A percentile compares a stretch with the other conserved stretches of the same genome.
Conservation (phyloP, 2,329 filamentous ascomycete genomes). For the Kalmusia sp. region DNA sequence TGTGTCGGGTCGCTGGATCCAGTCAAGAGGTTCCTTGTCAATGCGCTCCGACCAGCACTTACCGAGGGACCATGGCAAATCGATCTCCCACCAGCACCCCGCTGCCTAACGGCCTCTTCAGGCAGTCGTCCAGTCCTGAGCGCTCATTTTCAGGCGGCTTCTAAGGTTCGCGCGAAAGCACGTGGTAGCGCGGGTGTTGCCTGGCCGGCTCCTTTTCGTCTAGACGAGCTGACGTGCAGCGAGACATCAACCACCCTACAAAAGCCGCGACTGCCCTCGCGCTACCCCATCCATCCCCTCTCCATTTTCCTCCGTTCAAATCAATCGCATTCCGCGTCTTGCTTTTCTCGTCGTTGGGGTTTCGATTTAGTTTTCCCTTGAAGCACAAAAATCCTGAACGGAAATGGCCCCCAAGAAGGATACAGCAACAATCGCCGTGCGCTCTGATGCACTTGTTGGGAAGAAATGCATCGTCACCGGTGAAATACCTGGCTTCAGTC, state of each 20-base stretch:
- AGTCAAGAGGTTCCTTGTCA: too few relatives aligned
- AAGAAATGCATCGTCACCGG: slow-evolving; percentile 25
- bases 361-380: not conserved
- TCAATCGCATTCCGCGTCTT: not conserved
- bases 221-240: slow-evolving; percentile 8
- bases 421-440: slow-evolving; percentile 18
- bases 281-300: not conserved
- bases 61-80: slow-evolving; percentile 1
- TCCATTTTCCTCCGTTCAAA: not conserved
- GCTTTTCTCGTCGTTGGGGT: not conserved
- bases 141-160: slow-evolving; percentile 3
- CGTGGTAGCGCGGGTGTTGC: slow-evolving; percentile 14
- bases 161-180: slow-evolving; percentile 11
- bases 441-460: slow-evolving; percentile 20
- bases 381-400: not conserved
- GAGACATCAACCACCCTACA: slow-evolving; percentile 12
- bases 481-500: slow-evolving; percentile 23
- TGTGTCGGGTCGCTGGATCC: not conserved
- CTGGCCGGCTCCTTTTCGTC: slow-evolving; percentile 10
- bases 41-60: too few relatives aligned
- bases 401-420: slow-evolving; percentile 23
- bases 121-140: not conserved
- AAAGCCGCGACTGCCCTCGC: slow-evolving; percentile 6
- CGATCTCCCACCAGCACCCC: not conserved
- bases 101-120: not conserved